phyloP scores from a whole-genome alignment of 805 yeast species.

The Phaffomyces antillensis region DNA sequence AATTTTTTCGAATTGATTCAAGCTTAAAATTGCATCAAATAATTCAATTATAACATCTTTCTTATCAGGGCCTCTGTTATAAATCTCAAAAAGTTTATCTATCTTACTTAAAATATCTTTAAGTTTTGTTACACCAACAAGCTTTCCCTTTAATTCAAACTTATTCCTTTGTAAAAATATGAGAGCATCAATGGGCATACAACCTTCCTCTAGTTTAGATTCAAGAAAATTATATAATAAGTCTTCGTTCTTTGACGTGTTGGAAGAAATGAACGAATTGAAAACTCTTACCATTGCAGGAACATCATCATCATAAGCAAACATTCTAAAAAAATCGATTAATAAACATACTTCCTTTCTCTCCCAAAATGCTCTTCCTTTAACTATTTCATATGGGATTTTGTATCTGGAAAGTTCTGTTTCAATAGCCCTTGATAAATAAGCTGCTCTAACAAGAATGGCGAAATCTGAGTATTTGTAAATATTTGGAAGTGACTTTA shows the following conservation, averaged over 20 bases:
- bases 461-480: constrained; percentile 58
- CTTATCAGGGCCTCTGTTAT: background rate
- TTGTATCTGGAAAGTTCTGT: constrained; percentile 45
- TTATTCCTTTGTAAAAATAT: constrained; percentile 2
- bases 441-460: constrained; percentile 59
- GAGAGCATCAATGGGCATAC: constrained; percentile 9
- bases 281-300: constrained; percentile 53
- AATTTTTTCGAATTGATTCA: constrained; percentile 3
- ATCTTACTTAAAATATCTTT: background rate
- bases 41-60: constrained; percentile 4
- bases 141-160: background rate
- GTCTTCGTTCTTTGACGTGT: too few species aligned
- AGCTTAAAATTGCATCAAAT: constrained; percentile 10
- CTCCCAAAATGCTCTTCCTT: constrained; percentile 80
- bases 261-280: too few species aligned
- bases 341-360: constrained; percentile 57
- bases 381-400: constrained; percentile 61
- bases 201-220: background rate
- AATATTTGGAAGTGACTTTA: constrained; percentile 39
- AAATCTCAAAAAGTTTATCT: constrained; percentile 1
- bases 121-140: constrained; percentile 5
- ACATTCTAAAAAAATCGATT: constrained; percentile 57
- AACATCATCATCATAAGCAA: constrained; percentile 51
- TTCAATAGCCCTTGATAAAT: constrained; percentile 58
- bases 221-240: background rate